Conservation (phyloP, 2,329 filamentous ascomycete genomes). For the Apiospora saccharicola region DNA sequence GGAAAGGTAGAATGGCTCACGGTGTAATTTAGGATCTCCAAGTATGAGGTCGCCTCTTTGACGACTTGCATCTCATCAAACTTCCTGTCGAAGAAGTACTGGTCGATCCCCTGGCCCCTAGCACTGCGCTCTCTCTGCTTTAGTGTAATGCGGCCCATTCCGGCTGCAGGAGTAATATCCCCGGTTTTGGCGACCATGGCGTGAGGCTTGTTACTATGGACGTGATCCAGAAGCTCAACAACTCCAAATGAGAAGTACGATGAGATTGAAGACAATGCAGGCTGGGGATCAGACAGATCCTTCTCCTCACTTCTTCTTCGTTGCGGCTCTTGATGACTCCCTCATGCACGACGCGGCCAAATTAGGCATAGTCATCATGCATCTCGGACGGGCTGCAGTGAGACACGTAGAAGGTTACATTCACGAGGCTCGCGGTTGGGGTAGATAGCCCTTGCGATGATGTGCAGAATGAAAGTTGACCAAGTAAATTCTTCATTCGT, state of each 20-base stretch:
- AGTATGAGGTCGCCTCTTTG: not conserved
- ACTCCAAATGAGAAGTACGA: not conserved
- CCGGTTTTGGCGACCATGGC: not conserved
- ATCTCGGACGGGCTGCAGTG: not conserved
- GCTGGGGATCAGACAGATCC: not conserved
- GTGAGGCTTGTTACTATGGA: not conserved
- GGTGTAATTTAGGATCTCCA: constrained; percentile 17
- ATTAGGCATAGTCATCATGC: constrained; percentile 12
- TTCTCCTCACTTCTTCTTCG: constrained; percentile 1
- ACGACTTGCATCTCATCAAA: not conserved
- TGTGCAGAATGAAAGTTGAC: not conserved
- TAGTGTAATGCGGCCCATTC: not conserved
- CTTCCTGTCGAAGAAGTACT: constrained; percentile 1
- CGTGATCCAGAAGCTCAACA: not conserved
- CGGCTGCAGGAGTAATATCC: not conserved
- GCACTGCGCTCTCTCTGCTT: not conserved
- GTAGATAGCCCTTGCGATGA: not conserved
- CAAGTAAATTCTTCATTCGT: not conserved
- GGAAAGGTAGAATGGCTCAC: not conserved
- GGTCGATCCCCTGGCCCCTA: constrained; percentile 5
- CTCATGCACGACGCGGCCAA: not conserved
- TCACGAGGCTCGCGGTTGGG: constrained; percentile 2
- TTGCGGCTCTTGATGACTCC: not conserved
- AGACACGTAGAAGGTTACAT: not conserved
- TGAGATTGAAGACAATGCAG: not conserved